Conservation (phyloP, 1,284 basidiomycete species). For the Cutaneotrichosporon sp. region DNA sequence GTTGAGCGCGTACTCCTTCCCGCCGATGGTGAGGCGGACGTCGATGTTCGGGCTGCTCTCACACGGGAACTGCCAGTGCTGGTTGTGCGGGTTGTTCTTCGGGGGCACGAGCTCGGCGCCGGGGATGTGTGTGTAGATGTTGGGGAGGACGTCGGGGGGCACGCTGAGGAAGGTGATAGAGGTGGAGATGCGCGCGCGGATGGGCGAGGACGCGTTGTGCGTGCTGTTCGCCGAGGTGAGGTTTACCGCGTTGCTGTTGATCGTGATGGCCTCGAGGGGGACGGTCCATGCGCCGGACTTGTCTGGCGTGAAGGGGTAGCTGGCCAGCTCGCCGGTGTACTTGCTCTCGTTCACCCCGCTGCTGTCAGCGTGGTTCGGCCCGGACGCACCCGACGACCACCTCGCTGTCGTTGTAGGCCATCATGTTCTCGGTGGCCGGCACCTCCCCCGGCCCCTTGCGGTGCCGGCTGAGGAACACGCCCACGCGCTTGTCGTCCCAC, state of each 20-base stretch:
- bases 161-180: not conserved
- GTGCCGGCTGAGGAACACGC: no score
- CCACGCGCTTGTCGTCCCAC: no score
- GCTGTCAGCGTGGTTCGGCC: no score
- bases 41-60: not conserved
- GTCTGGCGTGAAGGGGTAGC: not conserved
- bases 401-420: not conserved
- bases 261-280: not conserved
- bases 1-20: not conserved
- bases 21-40: not conserved
- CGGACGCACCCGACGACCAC: not conserved
- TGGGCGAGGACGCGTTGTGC: not conserved
- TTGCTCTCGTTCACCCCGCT: not conserved
- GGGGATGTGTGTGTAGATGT: not conserved
- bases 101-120: no score
- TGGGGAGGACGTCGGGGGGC: not conserved
- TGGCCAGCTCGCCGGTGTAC: not conserved
- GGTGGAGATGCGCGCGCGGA: not conserved
- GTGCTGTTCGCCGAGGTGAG: no score
- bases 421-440: no score
- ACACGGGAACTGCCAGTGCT: not conserved
- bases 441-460: no score
- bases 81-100: no score
- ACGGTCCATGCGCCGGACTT: not conserved
- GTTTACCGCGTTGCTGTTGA: not conserved